These are phyloP conservation scores for Neodidymelliopsis sp. DNA, from an alignment of 2,329 filamentous ascomycete species.

Conservation along the genomic window DNA sequence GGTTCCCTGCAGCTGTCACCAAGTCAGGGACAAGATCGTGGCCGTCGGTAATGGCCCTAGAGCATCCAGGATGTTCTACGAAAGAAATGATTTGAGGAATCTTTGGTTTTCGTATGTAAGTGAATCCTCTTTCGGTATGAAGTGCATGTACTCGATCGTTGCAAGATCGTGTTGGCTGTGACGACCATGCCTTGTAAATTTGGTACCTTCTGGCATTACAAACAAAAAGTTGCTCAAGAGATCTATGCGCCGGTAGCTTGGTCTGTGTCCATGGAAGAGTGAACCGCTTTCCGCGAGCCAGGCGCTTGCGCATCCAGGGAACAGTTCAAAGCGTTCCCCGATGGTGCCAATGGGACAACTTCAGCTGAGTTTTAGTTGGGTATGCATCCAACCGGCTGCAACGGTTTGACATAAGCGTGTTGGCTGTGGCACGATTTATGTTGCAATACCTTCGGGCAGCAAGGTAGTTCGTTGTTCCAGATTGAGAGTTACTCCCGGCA, in stretches of 20 bases:
- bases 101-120: background rate
- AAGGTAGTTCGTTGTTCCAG: background rate
- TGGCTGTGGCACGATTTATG: background rate
- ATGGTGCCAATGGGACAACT: background rate
- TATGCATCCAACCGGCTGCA: background rate
- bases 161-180: no score
- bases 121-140: background rate
- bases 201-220: no score
- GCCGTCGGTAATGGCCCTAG: background rate
- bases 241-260: background rate
- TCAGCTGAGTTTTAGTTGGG: background rate
- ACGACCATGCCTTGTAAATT: no score
- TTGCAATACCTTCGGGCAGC: conserved; percentile 1
- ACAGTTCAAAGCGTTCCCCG: background rate
- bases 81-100: background rate
- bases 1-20: background rate
- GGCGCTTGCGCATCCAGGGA: background rate
- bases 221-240: background rate
- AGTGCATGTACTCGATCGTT: background rate
- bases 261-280: background rate
- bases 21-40: conserved; percentile 1
- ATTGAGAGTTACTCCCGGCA: no score
- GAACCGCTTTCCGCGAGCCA: conserved; percentile 2
- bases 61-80: background rate
- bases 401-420: background rate